Evolutionary conservation across 495 filamentous ascomycete genomes (phyloP).

Genomic region (Aspergillus cristatus): DNA sequence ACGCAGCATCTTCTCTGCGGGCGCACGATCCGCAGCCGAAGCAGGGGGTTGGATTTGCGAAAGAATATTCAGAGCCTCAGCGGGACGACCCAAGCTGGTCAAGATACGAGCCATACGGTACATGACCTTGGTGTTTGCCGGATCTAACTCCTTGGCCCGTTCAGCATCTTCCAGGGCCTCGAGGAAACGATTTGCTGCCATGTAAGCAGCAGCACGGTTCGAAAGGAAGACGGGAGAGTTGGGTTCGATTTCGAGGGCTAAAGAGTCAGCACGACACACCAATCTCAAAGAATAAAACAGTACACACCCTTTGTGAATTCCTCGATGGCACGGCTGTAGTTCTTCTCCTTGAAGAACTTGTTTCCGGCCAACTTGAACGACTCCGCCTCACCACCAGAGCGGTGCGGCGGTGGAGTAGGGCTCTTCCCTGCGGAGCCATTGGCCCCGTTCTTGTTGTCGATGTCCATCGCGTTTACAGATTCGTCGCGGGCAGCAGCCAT

Average conservation of each 20-base stretch:
- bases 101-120: slow-evolving; percentile 84
- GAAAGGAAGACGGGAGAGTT: slow-evolving; percentile 79
- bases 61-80: slow-evolving; percentile 80
- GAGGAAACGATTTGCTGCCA: slow-evolving; percentile 67
- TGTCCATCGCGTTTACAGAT: slow-evolving; percentile 61
- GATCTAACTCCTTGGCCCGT: slow-evolving; percentile 69
- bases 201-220: slow-evolving; percentile 90
- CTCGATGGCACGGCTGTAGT: slow-evolving; percentile 76
- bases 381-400: slow-evolving; percentile 67
- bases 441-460: slow-evolving; percentile 61
- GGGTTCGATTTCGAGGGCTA: slow-evolving; percentile 66
- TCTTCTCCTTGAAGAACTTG: slow-evolving; percentile 87
- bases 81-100: slow-evolving; percentile 72
- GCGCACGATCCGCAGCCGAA: slow-evolving; percentile 69
- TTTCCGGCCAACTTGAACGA: slow-evolving; percentile 87
- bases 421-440: slow-evolving; percentile 47
- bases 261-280: slow-evolving; percentile 3
- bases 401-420: slow-evolving; percentile 76
- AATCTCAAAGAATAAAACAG: slow-evolving; percentile 4
- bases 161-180: slow-evolving; percentile 81
- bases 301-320: slow-evolving; percentile 91
- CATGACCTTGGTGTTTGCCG: slow-evolving; percentile 74
- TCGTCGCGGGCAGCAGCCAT: slow-evolving; percentile 57
- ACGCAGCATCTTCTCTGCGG: slow-evolving; percentile 72
- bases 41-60: slow-evolving; percentile 52